Base-by-base conservation (phyloP, 495 filamentous ascomycete genomes). In the Beverwykella pulmonaria region DNA sequence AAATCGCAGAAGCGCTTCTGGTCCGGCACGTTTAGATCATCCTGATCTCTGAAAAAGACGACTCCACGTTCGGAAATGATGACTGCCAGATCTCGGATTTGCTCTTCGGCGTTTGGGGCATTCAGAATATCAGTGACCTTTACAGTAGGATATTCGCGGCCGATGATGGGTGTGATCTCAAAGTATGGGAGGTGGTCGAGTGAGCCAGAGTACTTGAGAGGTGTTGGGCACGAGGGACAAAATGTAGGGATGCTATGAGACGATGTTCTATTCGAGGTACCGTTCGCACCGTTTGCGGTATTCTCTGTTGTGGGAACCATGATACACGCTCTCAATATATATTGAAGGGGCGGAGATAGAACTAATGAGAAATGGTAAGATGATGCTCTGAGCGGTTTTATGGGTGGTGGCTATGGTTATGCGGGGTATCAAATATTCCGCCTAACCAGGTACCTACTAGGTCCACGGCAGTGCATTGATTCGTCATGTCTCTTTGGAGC, bases 1-100 rank as follows among this genome's bases (percentile, higher is more conserved):
- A 73, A 59, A 48, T 79, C 71, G 15, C 74, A 79, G 61, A 80
- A 71, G 41, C 73, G 46, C 66, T 81, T 81, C 50, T 79, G 75
- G 44, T 77, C 72, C 14, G 76, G 75, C 22, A 78, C 63, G 19
- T 72, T 72, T 17, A 81, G 73, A 44, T 79, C 74, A 49, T 77
- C 73, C 57, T 81, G 78, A 14, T 74, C 65, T 8, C 77, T 72
- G 62, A 76, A 76, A 47, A 75, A 73, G 15, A 71, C 65, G n/a
- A 73, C 72, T 20, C 73, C 72, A 3, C 73, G 65, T 57, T 73
- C 58, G 9, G 58, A 68, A 26, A 71, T 64, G 47, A 64, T 71
- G 65, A 71, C 59, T 10, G 63, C 68, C 5, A 71, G 53, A 44
- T 71, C 68, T 4, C 68, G 68, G 15, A 71, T 65, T 34, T 59